Evolutionary conservation across 2,329 filamentous ascomycete species (phyloP), one percentile per base, ranked within the genome.

Genomic region (Neofusicoccum umdonicola): DNA sequence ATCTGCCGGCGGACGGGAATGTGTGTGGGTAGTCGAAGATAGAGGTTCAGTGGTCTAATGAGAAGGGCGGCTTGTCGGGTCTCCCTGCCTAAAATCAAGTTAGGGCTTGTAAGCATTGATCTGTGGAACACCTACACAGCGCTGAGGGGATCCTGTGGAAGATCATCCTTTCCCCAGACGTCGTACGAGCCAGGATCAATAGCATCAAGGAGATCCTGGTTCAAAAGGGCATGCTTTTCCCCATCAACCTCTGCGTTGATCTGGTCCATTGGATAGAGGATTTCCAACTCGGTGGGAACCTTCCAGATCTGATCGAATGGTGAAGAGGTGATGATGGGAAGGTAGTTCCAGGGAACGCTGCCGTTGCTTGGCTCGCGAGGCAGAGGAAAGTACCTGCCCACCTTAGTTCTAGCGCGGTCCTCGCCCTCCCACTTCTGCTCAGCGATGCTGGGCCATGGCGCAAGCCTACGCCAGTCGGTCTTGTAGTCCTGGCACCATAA

Each of bases 341-440:
- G 72, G 63, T 81, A 77, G 62, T 74, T 74, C 80, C 80, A 83
- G 5, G 71, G 70, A 17, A 81, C 74, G 3, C 74, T 75, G 4
- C 71, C 70, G 52, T 79, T 77, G n/a, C 74, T 75, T 6, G 72
- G 68, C 52, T 80, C 76, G 5, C 81, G 78, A 37, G 81, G 80
- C 11, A 79, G 68, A n/a, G 78, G 76, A 4, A 78, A 70, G 67
- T 77, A 82, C 17, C 81, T 70, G 22, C 79, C 79, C 48, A 77
- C 74, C 39, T 70, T 71, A 2, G 79, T 82, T 47, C 79, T 76
- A 13, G 80, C 78, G 11, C 81, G 77, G 37, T 80, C 80, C 45
- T 81, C 77, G 0, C 81, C 81, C 67, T 83, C 80, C 75, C 80
- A 82, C 67, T 80, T 80, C 71, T 78, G 71, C 71, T 83, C 80